Evolutionary conservation across 2,329 filamentous ascomycete species (phyloP).

Genomic region (Paecilomyces variotii): DNA sequence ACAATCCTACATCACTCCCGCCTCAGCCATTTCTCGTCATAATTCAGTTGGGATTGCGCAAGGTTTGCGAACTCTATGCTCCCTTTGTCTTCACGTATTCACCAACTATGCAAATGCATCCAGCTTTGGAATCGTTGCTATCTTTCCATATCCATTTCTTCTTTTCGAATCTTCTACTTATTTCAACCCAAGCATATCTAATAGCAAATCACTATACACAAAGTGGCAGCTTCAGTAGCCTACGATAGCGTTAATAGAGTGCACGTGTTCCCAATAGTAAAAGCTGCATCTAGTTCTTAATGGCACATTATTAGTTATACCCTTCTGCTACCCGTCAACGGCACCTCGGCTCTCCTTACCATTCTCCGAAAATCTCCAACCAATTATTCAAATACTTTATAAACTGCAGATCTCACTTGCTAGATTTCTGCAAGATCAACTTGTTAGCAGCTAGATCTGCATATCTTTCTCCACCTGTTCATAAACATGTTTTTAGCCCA

Average conservation of each 20-base stretch:
- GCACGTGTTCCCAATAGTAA: too few species aligned
- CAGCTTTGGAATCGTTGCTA: too few species aligned
- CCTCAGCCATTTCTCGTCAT: not conserved
- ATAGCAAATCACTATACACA: too few species aligned
- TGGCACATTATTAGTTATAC: too few species aligned
- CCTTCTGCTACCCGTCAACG: too few species aligned
- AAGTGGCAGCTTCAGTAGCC: too few species aligned
- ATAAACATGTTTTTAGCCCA: not conserved
- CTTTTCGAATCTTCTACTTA: too few species aligned
- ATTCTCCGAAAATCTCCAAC: not conserved
- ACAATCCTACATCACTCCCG: not conserved
- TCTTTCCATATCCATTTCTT: too few species aligned
- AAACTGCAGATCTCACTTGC: not conserved
- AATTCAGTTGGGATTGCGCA: not conserved
- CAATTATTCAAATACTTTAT: not conserved
- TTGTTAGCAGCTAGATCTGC: not conserved
- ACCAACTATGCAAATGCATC: not conserved
- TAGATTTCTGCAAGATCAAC: not conserved
- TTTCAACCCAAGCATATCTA: too few species aligned
- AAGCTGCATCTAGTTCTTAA: too few species aligned
- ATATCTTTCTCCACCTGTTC: not conserved
- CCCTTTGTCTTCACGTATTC: not conserved
- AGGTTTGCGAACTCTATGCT: not conserved
- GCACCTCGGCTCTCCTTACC: not conserved
- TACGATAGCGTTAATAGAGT: too few species aligned